Evolutionary conservation across 148 eudicot species (phyloP).

Genomic region (Persicaria maculosa): DNA sequence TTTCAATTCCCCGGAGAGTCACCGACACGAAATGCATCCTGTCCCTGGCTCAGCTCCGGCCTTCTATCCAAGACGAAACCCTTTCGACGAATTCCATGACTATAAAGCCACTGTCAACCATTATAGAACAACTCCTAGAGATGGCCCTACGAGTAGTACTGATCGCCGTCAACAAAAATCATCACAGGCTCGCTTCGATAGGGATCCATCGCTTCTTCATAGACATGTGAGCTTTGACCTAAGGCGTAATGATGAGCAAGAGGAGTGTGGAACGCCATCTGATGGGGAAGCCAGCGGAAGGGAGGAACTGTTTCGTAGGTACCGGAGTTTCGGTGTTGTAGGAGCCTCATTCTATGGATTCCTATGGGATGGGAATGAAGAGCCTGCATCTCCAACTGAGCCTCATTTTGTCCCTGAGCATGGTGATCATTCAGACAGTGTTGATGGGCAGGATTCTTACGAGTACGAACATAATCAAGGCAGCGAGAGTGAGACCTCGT

Average conservation of each 20-base stretch:
- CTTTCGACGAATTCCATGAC: slow-evolving; percentile 49
- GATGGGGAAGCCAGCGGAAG: background rate
- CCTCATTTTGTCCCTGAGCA: slow-evolving; percentile 40
- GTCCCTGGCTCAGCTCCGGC: slow-evolving; percentile 67
- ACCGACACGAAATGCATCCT: slow-evolving; percentile 21
- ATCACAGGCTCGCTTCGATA: slow-evolving; percentile 14
- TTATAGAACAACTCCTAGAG: background rate
- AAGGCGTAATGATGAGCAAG: background rate
- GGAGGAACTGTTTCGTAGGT: slow-evolving; percentile 15
- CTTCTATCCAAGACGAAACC: slow-evolving; percentile 34
- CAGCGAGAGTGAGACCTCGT: slow-evolving; percentile 22
- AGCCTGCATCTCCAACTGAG: slow-evolving; percentile 12
- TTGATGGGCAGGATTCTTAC: slow-evolving; percentile 29
- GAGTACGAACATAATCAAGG: slow-evolving; percentile 48
- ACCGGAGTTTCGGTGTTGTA: slow-evolving; percentile 26
- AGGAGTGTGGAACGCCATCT: background rate
- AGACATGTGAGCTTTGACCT: slow-evolving; percentile 39
- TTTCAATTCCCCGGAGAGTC: slow-evolving; percentile 30
- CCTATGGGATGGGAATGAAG: slow-evolving; percentile 15
- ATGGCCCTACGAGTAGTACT: background rate
- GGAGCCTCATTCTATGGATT: slow-evolving; percentile 29
- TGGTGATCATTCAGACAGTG: slow-evolving; percentile 21
- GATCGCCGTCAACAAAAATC: slow-evolving; percentile 6
- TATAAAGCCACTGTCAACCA: slow-evolving; percentile 14
- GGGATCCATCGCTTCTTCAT: slow-evolving; percentile 20